Evolutionary conservation across 768 basidiomycete species (phyloP).

Genomic region (Scleroderma citrinum): DNA sequence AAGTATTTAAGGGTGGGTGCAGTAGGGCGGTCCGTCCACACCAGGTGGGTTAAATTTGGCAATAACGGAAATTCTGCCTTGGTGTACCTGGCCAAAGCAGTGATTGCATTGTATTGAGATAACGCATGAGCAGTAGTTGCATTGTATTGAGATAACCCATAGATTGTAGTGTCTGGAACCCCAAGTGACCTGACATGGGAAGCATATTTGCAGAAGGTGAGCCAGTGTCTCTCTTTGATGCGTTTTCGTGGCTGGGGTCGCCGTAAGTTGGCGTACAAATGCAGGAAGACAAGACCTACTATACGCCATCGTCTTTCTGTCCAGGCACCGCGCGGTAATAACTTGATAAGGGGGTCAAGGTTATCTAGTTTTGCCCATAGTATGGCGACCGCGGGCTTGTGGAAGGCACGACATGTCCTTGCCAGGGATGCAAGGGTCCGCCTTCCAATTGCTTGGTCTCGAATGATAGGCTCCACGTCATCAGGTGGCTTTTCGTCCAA

Average conservation of each 20-base stretch:
- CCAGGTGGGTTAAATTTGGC: slow-evolving; percentile 19
- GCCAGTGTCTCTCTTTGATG: slow-evolving; percentile 23
- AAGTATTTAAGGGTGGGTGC: slow-evolving; percentile 22
- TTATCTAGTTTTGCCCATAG: slow-evolving; percentile 24
- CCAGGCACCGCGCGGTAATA: slow-evolving; percentile 21
- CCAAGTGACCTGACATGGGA: slow-evolving; percentile 16
- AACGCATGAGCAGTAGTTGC: too few relatives aligned
- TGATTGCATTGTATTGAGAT: slow-evolving; percentile 13
- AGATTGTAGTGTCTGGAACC: slow-evolving; percentile 17
- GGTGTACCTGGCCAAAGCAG: slow-evolving; percentile 8
- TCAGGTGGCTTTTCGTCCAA: too few relatives aligned
- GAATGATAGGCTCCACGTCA: too few relatives aligned
- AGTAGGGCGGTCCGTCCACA: slow-evolving; percentile 19
- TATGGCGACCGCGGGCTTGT: slow-evolving; percentile 16
- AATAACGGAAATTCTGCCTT: slow-evolving; percentile 16
- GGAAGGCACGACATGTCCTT: slow-evolving; percentile 19
- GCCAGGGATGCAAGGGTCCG: slow-evolving; percentile 20
- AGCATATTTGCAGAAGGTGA: slow-evolving; percentile 18
- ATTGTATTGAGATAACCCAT: too few relatives aligned
- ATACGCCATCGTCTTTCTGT: slow-evolving; percentile 14
- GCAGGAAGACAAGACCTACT: slow-evolving; percentile 7
- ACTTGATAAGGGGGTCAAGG: slow-evolving; percentile 22
- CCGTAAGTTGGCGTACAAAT: not conserved
- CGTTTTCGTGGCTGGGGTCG: slow-evolving; percentile 15
- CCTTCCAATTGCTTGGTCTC: too few relatives aligned